Evolutionary conservation across 2,329 filamentous ascomycete species (phyloP).

Genomic region (Elsinoe arachidis): DNA sequence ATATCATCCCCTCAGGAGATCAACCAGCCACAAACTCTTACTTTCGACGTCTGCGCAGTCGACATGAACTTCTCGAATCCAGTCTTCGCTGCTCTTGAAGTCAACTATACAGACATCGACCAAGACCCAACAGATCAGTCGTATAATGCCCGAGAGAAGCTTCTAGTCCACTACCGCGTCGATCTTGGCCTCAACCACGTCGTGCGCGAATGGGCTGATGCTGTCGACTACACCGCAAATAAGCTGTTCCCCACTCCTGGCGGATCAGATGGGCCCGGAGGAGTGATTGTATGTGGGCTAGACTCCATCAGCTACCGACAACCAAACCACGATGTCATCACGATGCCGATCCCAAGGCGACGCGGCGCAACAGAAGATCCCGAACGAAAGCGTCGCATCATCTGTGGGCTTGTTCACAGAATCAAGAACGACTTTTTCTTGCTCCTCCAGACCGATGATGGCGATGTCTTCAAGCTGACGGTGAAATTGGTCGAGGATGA

Average conservation of each 20-base stretch:
- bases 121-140: constrained; percentile 82
- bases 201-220: constrained; percentile 90
- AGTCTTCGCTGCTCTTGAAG: constrained; percentile 87
- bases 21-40: constrained; percentile 83
- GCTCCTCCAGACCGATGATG: constrained; percentile 88
- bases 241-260: constrained; percentile 93
- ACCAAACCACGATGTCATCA: constrained; percentile 82
- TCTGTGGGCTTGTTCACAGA: constrained; percentile 93
- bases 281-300: constrained; percentile 87
- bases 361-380: constrained; percentile 86
- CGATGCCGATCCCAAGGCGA: constrained; percentile 79
- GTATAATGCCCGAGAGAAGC: constrained; percentile 73
- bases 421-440: constrained; percentile 95
- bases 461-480: constrained; percentile 95
- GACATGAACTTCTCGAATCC: constrained; percentile 97
- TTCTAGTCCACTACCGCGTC: constrained; percentile 93
- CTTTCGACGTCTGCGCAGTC: constrained; percentile 77
- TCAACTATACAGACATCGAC: constrained; percentile 86
- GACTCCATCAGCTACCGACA: constrained; percentile 97
- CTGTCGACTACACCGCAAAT: constrained; percentile 80
- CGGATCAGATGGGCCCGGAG: constrained; percentile 85
- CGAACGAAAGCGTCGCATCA: constrained; percentile 76
- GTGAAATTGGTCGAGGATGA: constrained; percentile 83
- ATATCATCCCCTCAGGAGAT: constrained; percentile 97
- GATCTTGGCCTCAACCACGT: constrained; percentile 96